Percentiles rank a stretch among this genome's conserved stretches.
These are phyloP conservation scores for Stereum hirsutum DNA, from an alignment of 1,284 basidiomycete species.

Conservation along the genomic window DNA sequence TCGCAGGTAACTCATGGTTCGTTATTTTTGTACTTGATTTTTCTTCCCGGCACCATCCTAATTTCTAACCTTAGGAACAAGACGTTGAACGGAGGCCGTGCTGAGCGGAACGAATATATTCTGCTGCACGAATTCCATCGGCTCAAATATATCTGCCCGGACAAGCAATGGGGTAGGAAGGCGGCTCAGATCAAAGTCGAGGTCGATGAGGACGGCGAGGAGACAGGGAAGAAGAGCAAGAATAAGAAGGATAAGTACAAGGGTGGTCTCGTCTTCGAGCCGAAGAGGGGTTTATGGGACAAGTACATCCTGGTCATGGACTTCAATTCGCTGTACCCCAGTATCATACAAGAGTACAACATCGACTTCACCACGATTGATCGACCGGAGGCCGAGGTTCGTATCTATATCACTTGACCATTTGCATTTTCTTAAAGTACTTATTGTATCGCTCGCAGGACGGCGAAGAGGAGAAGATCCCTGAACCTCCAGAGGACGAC, in stretches of 20 bases:
- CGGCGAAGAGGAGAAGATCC: constrained; percentile 80
- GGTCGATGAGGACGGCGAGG: constrained; percentile 51
- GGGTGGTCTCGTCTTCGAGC: constrained; percentile 97
- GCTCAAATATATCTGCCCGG: constrained; percentile 93
- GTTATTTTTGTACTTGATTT: constrained; percentile 13
- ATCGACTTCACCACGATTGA: constrained; percentile 99
- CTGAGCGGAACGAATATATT: constrained; percentile 99
- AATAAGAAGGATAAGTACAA: constrained; percentile 94
- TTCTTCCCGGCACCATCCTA: constrained; percentile 1
- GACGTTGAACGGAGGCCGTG: constrained; percentile 91
- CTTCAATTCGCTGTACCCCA: constrained; percentile 98
- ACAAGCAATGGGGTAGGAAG: constrained; percentile 86
- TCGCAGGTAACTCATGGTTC: constrained; percentile 97
- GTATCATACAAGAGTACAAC: constrained; percentile 99
- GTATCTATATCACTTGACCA: constrained; percentile 11
- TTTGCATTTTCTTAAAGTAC: constrained; percentile 2
- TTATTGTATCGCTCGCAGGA: constrained; percentile 33
- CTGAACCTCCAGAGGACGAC: constrained; percentile 76
- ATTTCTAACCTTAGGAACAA: constrained; percentile 64
- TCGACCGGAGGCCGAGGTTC: constrained; percentile 52
- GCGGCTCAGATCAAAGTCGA: constrained; percentile 48
- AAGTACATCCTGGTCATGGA: constrained; percentile 99
- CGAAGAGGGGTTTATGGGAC: constrained; percentile 95
- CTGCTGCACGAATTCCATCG: constrained; percentile 96
- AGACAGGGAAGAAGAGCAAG: constrained; percentile 41